Evolutionary conservation across 495 filamentous ascomycete genomes (phyloP).

Genomic region (Penicillium fimorum): DNA sequence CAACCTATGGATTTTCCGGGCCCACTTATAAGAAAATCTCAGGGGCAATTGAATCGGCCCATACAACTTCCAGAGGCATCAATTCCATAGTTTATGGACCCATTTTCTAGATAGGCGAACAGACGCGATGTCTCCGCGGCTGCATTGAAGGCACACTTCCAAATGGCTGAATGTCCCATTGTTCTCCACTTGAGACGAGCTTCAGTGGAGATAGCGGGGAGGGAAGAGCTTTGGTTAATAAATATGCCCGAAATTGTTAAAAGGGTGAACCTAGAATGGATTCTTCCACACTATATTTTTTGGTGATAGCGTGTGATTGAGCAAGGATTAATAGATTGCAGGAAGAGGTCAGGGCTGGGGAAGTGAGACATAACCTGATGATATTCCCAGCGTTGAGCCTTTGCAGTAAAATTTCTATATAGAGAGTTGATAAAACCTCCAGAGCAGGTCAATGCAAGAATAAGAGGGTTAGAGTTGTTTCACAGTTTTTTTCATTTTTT

Average conservation of each 20-base stretch:
- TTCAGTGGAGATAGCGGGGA: slow-evolving; percentile 8
- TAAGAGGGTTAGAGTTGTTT: slow-evolving; percentile 1
- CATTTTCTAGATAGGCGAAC: slow-evolving; percentile 5
- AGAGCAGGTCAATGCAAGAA: neutral
- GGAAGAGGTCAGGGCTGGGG: neutral
- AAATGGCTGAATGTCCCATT: neutral
- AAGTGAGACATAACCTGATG: neutral
- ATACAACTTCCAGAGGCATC: neutral
- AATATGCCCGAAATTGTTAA: neutral
- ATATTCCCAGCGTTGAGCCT: neutral
- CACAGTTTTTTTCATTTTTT: slow-evolving; percentile 6
- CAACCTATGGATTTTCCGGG: neutral
- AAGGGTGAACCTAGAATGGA: neutral
- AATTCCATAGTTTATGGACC: slow-evolving; percentile 1
- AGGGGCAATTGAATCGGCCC: neutral
- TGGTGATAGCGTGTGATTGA: neutral
- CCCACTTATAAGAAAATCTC: slow-evolving; percentile 1
- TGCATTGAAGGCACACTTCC: slow-evolving; percentile 5
- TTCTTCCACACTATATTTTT: neutral
- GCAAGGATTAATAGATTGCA: slow-evolving; percentile 7
- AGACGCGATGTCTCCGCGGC: slow-evolving; percentile 12
- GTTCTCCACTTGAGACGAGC: slow-evolving; percentile 4
- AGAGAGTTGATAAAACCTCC: neutral
- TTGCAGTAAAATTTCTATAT: neutral
- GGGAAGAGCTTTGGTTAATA: neutral